These are phyloP conservation scores for Lecanicillium sp. DNA, from an alignment of 2,329 filamentous ascomycete species.

Conservation along the genomic window DNA sequence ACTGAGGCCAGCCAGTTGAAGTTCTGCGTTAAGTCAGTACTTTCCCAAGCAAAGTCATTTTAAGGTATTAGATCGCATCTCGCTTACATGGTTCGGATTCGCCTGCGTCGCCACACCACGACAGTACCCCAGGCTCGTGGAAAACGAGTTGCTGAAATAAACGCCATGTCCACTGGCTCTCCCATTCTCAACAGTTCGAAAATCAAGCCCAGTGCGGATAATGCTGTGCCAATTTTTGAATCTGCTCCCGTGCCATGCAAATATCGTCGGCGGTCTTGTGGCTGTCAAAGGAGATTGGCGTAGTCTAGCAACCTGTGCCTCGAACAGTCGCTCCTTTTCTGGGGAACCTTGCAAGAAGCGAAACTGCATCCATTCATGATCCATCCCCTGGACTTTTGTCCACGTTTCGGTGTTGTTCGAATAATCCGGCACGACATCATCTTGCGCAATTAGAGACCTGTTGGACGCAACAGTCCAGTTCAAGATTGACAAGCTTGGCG, in stretches of 20 bases:
- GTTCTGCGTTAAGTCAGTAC: neutral
- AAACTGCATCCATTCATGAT: conserved; percentile 63
- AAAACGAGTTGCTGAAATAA: conserved; percentile 62
- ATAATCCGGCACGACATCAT: conserved; percentile 35
- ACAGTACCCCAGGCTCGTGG: conserved; percentile 45
- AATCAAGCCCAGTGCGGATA: conserved; percentile 73
- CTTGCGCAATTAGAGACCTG: conserved; percentile 74
- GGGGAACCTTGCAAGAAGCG: conserved; percentile 81
- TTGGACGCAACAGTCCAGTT: conserved; percentile 90
- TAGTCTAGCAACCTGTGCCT: conserved; percentile 48
- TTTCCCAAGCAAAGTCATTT: too few species aligned
- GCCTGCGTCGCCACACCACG: too few species aligned
- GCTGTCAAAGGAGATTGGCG: conserved; percentile 11
- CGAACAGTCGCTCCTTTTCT: conserved; percentile 73
- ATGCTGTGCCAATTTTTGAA: conserved; percentile 85
- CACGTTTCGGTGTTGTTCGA: conserved; percentile 7
- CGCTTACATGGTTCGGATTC: too few species aligned
- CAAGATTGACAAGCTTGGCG: conserved; percentile 58
- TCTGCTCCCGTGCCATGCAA: conserved; percentile 79
- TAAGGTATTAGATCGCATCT: too few species aligned
- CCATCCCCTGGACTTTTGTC: conserved; percentile 52
- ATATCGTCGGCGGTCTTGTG: conserved; percentile 55
- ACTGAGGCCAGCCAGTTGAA: conserved; percentile 58
- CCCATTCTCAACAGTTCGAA: conserved; percentile 52
- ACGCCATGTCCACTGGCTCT: conserved; percentile 71